Evolutionary conservation across 768 basidiomycete species (phyloP).

Genomic region (Pleurotus sapidus): DNA sequence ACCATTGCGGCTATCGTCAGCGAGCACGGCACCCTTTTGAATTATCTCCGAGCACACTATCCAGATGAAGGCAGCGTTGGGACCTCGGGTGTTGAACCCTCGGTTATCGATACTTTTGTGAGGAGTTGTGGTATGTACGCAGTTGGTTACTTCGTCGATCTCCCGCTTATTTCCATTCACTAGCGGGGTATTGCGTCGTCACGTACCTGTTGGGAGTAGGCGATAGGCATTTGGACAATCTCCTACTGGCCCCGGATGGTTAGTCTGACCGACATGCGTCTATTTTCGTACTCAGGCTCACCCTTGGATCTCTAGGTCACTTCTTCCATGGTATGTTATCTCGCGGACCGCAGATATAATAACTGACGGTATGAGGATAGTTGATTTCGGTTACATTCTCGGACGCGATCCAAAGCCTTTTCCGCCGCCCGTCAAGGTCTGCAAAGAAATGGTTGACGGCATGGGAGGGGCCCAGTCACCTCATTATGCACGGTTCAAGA

Average conservation of each 20-base stretch:
- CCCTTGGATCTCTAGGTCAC: slow-evolving; percentile 50
- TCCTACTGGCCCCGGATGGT: slow-evolving; percentile 92
- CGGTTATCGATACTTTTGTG: slow-evolving; percentile 94
- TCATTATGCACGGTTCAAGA: slow-evolving; percentile 97
- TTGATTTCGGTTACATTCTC: slow-evolving; percentile 98
- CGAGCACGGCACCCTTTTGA: slow-evolving; percentile 84
- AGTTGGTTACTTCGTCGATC: not conserved
- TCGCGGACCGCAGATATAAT: not conserved
- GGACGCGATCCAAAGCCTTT: slow-evolving; percentile 98
- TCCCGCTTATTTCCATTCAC: slow-evolving; percentile 12
- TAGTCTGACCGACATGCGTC: slow-evolving; percentile 15
- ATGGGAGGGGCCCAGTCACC: slow-evolving; percentile 97
- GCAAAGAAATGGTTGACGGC: slow-evolving; percentile 99
- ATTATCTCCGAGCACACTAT: slow-evolving; percentile 81
- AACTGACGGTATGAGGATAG: slow-evolving; percentile 35
- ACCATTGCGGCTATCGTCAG: slow-evolving; percentile 93
- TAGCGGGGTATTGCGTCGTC: slow-evolving; percentile 97
- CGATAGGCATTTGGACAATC: slow-evolving; percentile 94
- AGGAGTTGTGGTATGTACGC: slow-evolving; percentile 85
- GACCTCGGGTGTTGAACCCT: slow-evolving; percentile 92
- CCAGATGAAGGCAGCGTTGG: slow-evolving; percentile 95
- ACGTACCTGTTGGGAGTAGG: slow-evolving; percentile 97
- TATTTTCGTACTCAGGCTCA: not conserved
- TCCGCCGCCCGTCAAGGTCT: slow-evolving; percentile 97
- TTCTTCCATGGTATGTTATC: slow-evolving; percentile 85